Percentiles rank a stretch among this genome's conserved stretches.
Evolutionary conservation across 495 filamentous ascomycete species (phyloP).

Genomic region (Geoglossum glabrum): DNA sequence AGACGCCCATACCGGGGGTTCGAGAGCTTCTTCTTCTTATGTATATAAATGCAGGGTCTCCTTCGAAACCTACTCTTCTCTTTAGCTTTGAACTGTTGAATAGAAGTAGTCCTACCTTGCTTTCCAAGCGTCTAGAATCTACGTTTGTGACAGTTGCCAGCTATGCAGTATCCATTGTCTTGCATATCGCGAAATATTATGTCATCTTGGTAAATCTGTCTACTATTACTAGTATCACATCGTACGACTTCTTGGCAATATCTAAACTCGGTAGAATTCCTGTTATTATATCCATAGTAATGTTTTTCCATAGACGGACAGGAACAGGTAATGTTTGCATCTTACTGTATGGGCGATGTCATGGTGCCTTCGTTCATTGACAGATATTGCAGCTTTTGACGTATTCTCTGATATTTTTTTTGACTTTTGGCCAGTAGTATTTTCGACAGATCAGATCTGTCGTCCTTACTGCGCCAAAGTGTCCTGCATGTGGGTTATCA

Average conservation of each 20-base stretch:
- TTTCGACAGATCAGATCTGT: not conserved
- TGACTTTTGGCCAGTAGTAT: not conserved
- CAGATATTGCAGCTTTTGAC: slow-evolving; percentile 8
- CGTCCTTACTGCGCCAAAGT: not conserved
- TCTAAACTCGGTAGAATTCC: not conserved
- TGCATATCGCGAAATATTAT: not conserved
- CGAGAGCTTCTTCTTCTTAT: no score
- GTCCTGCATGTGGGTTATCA: slow-evolving; percentile 1
- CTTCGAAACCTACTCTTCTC: no score
- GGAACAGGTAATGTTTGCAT: no score
- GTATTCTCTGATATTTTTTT: no score
- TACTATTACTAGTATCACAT: slow-evolving; percentile 5
- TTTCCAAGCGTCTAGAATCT: not conserved
- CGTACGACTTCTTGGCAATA: not conserved
- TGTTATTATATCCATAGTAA: slow-evolving; percentile 10
- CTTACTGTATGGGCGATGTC: slow-evolving; percentile 9
- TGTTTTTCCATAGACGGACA: slow-evolving; percentile 7
- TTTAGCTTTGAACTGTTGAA: no score
- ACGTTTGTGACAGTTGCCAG: not conserved
- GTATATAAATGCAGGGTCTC: no score
- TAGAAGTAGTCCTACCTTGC: no score
- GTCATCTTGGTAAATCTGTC: slow-evolving; percentile 6
- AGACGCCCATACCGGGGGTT: no score
- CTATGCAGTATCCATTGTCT: not conserved
- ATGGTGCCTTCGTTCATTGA: slow-evolving; percentile 6